Evolutionary conservation across 345 rosid species (phyloP), one percentile per base, ranked within the genome.

Genomic region (Eucalyptus sp.): DNA sequence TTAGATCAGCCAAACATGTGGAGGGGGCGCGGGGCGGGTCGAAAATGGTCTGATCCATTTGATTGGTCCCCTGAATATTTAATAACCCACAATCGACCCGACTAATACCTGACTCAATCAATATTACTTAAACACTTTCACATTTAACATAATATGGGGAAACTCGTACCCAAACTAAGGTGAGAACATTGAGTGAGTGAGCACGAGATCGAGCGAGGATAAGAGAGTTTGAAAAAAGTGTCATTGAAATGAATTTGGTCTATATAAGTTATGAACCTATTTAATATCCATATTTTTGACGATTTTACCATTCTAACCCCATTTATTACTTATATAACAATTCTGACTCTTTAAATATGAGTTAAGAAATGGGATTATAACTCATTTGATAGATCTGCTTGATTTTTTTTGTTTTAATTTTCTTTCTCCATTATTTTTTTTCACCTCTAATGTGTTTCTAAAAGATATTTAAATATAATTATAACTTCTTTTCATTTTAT

Each of bases 151-250:
- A 22, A 56, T 56, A 6, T 56, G 9, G 5, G 0, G 2, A 10
- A 56, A 56, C 6, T 9, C 62, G 24, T 24, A 22, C 13, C 10
- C 12, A 56, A 9, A 56, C 2, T 56, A 56, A 56, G 5, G 6
- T 56, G 27, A 22, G 6, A 56, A 2, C 3, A 0, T 3, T 24
- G 3, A 56, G 29, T 4, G 2, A 56, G 62, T 1, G 13, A 56
- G 11, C 29, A 0, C 6, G 0, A 56, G 29, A 56, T 56, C 0
- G 13, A 56, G 62, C 9, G 5, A 56, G 29, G 3, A 3, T 22
- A 27, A 22, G 29, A 56, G 29, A 20, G 10, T 56, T 22, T 56
- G 62, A 20, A 56, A 56, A 56, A 56, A 56, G 29, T 20, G 29
- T 56, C 13, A 0, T 56, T 29, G 0, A 56, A 56, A 56, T 56